These are phyloP conservation scores for Diaporthe helianthi DNA, from an alignment of 2,329 filamentous ascomycete genomes.

Conservation along the genomic window DNA sequence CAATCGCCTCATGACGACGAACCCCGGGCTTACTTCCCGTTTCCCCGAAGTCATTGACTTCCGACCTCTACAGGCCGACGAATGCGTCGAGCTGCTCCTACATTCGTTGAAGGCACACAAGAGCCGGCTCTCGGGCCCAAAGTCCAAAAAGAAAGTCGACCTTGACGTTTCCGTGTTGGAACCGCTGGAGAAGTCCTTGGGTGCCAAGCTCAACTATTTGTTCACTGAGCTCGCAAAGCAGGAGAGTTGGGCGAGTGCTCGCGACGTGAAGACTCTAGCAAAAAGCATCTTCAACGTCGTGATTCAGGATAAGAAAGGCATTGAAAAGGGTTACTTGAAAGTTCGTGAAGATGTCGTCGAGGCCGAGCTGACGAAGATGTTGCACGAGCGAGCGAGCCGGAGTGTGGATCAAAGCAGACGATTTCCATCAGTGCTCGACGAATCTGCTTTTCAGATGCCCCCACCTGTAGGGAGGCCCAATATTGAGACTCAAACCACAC, in stretches of 20 bases:
- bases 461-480: background rate
- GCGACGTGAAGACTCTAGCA: constrained; percentile 64
- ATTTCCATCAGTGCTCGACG: background rate
- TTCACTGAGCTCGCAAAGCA: constrained; percentile 52
- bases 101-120: constrained; percentile 42
- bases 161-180: constrained; percentile 41
- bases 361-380: constrained; percentile 35
- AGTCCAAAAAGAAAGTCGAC: constrained; percentile 14
- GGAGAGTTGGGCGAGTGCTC: constrained; percentile 66
- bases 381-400: constrained; percentile 38
- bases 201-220: constrained; percentile 40
- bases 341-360: constrained; percentile 32
- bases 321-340: constrained; percentile 30
- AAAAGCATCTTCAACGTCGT: constrained; percentile 55
- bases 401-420: background rate
- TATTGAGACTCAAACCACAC: background rate
- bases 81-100: constrained; percentile 55
- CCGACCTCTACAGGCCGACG: constrained; percentile 47
- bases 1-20: constrained; percentile 65
- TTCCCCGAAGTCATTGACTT: constrained; percentile 71
- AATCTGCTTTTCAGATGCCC: background rate
- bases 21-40: constrained; percentile 68
- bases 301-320: constrained; percentile 43
- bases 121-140: constrained; percentile 33
- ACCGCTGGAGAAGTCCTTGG: constrained; percentile 37